Evolutionary conservation across 805 yeast species (phyloP), one percentile per base, ranked within the genome.

Genomic region (Ogataea glucozyma): DNA sequence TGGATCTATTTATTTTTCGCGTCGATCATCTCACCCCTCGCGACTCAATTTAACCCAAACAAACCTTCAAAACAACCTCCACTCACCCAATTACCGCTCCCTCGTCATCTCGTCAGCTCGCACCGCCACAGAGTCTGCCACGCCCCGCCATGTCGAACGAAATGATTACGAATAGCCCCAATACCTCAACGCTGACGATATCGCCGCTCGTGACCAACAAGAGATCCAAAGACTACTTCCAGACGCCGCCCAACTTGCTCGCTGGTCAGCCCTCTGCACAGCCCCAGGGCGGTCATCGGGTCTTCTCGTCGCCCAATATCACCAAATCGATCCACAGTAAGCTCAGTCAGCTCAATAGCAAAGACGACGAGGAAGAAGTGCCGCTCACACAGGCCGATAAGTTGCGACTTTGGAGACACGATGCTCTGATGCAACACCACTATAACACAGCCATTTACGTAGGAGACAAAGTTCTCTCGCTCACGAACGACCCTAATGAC

Each of bases 351-450:
- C 42, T 36, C 20, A 39, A 39, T 26, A 40, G 43, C 22, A 44
- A 32, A 18, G 52, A 47, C n/a, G 53, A 45, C 6, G 61, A 55
- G 17, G 57, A 53, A 13, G 62, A 62, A 19, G 44, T 70, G 39
- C 83, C 83, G 5, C 57, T 79, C 30, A 76, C 96, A 0, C 93
- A 86, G 44, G 93, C 90, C 0, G 97, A 91, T 50, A 81, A 83
- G 52, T 72, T 93, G 26, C 67, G 98, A 34, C 69, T 87, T 21
- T 93, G 98, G 99, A 70, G 98, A 36, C 95, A 89, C 50, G 96
- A 89, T 58, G 95, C 99, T 0, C 64, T 85, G 43, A 81, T 85
- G 83, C 96, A 90, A 54, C 97, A 90, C 61, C 95, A 89, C 49
- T 87, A 87, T 62, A 74, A 75, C 32, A 88, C 97, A 0, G 97